Base-by-base conservation (phyloP, 1,284 basidiomycete species). In the Papiliotrema terrestris region DNA sequence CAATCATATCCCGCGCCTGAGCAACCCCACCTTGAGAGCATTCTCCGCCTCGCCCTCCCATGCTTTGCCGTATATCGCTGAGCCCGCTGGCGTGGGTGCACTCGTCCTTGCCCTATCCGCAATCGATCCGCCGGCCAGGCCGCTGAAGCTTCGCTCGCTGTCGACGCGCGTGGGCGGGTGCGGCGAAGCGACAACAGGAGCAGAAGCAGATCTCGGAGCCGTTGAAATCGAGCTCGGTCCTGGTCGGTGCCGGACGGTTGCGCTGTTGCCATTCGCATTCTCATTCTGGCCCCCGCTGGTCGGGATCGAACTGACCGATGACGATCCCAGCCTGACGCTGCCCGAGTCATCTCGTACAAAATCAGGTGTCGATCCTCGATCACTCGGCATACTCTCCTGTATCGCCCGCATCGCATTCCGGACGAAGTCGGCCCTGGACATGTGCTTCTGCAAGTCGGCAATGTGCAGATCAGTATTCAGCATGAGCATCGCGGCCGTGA, bases 401-500 rank as follows among this genome's bases (percentile, higher is more conserved):
- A 98, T 88, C 0, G 91, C 88, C 3, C 84, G 79, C 72, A 97
- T 82, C 0, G 94, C 95, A 75, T 98, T 98, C 42, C 86, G 83
- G 2, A 98, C 85, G 73, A 98, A 99, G 68, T 98, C 92, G 50
- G 73, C 83, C n/a, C 89, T 83, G 4, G 92, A 94, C 96, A 98
- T 98, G 61, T 91, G 86, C 23, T 83, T 86, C 4, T 83, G 77
- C 29, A 96, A 81, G 41, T 98, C 94, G 38, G 93, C 95, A 52
- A 98, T 87, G 75, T 98, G 94, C 19, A 98, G 81, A 74, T 98
- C 95, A 23, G 95, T 99, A 76, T 99, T 98, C 56, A 98, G 84
- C 43, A 98, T 82, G 1, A 99, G 80, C 48, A 98, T 82, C 1
- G 95, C 96, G 67, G 95, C 98, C 0, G 91, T 83, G 36, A 95